Conservation (phyloP, 2,329 filamentous ascomycete genomes). For the Cercospora beticola region DNA sequence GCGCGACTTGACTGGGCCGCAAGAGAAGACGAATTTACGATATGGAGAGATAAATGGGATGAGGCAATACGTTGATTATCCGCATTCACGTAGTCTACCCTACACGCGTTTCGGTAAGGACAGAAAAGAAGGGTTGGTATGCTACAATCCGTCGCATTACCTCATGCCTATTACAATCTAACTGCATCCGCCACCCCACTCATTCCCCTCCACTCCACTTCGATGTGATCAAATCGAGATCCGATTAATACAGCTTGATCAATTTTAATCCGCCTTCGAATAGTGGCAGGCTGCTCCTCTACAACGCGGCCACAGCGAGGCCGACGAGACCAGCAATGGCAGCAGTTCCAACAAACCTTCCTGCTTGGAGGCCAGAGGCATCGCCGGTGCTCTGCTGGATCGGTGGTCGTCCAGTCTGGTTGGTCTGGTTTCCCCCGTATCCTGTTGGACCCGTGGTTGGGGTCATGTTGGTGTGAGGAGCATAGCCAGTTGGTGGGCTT, state of each 20-base stretch:
- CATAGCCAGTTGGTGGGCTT: constrained; percentile 6
- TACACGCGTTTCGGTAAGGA: constrained; percentile 8
- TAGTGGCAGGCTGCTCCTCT: not conserved
- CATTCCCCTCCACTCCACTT: not conserved
- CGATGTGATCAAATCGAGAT: not conserved
- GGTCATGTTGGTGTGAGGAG: constrained; percentile 6
- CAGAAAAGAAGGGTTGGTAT: constrained; percentile 5
- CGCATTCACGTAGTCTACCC: constrained; percentile 1
- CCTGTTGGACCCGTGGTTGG: not conserved
- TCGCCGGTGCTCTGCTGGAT: constrained; percentile 6
- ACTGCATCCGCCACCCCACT: not conserved
- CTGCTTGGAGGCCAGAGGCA: not conserved
- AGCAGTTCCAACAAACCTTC: constrained; percentile 2
- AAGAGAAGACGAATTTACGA: constrained; percentile 71
- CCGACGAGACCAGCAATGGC: constrained; percentile 2
- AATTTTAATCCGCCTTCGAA: not conserved
- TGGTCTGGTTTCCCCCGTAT: not conserved
- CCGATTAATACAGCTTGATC: not conserved
- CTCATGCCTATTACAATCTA: constrained; percentile 1
- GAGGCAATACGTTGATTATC: constrained; percentile 34
- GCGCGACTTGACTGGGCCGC: constrained; percentile 63
- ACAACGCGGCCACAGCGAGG: constrained; percentile 1
- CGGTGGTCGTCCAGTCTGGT: not conserved
- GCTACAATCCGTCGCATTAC: not conserved
- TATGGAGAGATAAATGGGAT: constrained; percentile 66